Percentiles rank a stretch among this genome's conserved stretches.
Evolutionary conservation across 495 filamentous ascomycete genomes (phyloP).

Genomic region (Daldinia decipiens): DNA sequence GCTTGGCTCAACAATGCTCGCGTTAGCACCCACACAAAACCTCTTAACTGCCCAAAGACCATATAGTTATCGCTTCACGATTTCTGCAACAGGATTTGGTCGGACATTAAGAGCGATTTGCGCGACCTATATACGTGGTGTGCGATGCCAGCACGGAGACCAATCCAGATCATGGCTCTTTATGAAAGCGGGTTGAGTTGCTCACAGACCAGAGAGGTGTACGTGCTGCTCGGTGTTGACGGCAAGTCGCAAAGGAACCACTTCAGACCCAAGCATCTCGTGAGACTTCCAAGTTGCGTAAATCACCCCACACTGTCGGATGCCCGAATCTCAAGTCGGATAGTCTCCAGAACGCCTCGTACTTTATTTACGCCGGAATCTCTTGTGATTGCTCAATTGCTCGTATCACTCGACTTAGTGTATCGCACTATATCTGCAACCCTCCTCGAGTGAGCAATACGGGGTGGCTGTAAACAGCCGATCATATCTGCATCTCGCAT

Average conservation of each 20-base stretch:
- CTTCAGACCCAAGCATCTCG: constrained; percentile 33
- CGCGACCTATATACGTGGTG: neutral
- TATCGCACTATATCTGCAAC: constrained; percentile 28
- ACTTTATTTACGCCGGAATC: constrained; percentile 38
- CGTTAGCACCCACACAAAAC: neutral
- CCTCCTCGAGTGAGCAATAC: constrained; percentile 36
- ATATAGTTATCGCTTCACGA: neutral
- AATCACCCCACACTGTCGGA: constrained; percentile 39
- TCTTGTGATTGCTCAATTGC: constrained; percentile 45
- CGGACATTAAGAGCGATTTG: constrained; percentile 4
- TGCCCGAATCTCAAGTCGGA: constrained; percentile 39
- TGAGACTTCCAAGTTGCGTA: constrained; percentile 33
- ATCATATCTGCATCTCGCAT: constrained; percentile 38
- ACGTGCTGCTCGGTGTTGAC: constrained; percentile 23
- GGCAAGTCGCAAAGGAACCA: constrained; percentile 27
- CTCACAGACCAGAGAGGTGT: constrained; percentile 14
- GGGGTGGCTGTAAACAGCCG: constrained; percentile 42
- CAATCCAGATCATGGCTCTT: constrained; percentile 21
- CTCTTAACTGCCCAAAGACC: neutral
- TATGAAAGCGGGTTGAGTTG: constrained; percentile 30
- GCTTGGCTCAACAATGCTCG: neutral
- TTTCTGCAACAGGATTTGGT: neutral
- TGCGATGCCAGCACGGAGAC: constrained; percentile 25
- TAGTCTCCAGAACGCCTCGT: constrained; percentile 33
- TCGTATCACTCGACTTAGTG: constrained; percentile 45